phyloP scores from a whole-genome alignment of 1,284 basidiomycete genomes.

The Tetrapyrgos nigripes region DNA sequence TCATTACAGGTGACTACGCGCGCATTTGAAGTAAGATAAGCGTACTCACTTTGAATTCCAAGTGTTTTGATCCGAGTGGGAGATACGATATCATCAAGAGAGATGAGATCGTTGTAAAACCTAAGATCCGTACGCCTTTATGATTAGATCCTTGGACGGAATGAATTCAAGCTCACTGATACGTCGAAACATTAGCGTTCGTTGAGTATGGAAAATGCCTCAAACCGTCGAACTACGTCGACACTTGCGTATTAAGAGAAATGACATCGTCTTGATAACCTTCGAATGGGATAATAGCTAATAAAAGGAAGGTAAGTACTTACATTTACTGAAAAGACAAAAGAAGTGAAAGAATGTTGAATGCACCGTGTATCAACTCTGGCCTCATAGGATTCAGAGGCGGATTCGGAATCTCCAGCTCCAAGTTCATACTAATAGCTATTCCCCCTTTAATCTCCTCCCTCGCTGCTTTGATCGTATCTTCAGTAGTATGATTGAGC shows the following conservation, averaged over 20 bases:
- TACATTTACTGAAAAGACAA: too few species aligned
- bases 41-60: constrained; percentile 16
- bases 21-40: neutral
- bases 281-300: constrained; percentile 2
- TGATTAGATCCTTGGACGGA: neutral
- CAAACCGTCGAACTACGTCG: constrained; percentile 18
- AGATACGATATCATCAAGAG: constrained; percentile 13
- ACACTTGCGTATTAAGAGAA: constrained; percentile 19
- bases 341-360: too few species aligned
- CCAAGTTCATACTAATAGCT: constrained; percentile 16
- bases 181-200: neutral
- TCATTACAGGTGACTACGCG: neutral
- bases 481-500: constrained; percentile 14
- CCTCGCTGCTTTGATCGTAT: constrained; percentile 15
- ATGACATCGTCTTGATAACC: constrained; percentile 18
- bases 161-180: constrained; percentile 4
- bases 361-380: constrained; percentile 5
- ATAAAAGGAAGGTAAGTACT: neutral
- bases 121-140: neutral
- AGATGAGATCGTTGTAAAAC: constrained; percentile 20
- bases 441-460: constrained; percentile 12
- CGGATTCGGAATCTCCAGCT: constrained; percentile 12
- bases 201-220: constrained; percentile 18
- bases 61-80: constrained; percentile 7
- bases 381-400: constrained; percentile 5